phyloP scores from a whole-genome alignment of 352 stramenopile species.

The Blastocystis sp. region DNA sequence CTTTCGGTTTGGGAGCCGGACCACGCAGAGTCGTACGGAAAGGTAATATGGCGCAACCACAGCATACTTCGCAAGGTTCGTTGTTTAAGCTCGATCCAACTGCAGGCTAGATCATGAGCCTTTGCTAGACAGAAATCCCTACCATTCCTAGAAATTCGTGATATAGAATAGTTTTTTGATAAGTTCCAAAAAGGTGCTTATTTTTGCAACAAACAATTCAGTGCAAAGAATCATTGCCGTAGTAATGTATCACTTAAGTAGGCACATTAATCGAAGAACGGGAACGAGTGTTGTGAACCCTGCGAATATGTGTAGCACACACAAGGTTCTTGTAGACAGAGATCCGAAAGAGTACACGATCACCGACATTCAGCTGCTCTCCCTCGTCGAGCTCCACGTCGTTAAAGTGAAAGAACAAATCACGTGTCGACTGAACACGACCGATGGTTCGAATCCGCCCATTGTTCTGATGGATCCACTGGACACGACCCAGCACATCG shows the following conservation, averaged over 20 bases:
- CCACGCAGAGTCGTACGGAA: slow-evolving; percentile 19
- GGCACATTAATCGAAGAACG: slow-evolving; percentile 36
- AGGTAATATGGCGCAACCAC: slow-evolving; percentile 43
- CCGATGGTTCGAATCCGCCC: slow-evolving; percentile 34
- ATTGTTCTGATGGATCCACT: slow-evolving; percentile 62
- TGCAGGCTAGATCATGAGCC: slow-evolving; percentile 6
- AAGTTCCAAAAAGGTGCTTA: not conserved
- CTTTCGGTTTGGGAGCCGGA: not conserved
- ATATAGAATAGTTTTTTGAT: not conserved
- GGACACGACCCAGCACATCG: slow-evolving; percentile 18
- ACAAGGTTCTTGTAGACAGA: slow-evolving; percentile 50
- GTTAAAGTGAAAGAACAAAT: slow-evolving; percentile 62
- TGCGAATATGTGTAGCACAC: slow-evolving; percentile 47
- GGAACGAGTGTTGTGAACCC: not conserved
- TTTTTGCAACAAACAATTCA: not conserved
- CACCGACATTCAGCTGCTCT: slow-evolving; percentile 13
- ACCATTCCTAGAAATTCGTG: not conserved
- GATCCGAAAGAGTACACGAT: slow-evolving; percentile 37
- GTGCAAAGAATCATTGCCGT: not conserved
- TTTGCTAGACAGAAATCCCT: not conserved
- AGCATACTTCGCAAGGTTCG: slow-evolving; percentile 42
- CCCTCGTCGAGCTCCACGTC: slow-evolving; percentile 48
- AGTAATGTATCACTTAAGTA: not conserved
- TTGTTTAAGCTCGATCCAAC: slow-evolving; percentile 49
- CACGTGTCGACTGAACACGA: not conserved